Base-by-base conservation (phyloP, 768 basidiomycete genomes). In the Termitomyces sp. region DNA sequence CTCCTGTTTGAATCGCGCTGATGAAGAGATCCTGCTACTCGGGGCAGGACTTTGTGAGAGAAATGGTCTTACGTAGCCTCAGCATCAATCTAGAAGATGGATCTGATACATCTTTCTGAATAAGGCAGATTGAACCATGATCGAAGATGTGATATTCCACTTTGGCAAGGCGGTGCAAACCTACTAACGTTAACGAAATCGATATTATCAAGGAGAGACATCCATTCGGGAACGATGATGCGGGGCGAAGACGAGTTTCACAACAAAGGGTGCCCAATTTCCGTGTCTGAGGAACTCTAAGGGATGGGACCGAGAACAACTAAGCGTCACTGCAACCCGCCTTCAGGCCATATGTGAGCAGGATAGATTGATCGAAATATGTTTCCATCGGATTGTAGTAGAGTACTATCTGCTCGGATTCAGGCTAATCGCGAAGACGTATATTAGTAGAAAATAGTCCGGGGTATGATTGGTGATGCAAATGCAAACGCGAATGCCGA, bases 391-490 rank as follows among this genome's bases (percentile, higher is more conserved):
- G 9, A 58, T 11, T 36, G 20, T n/a, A 55, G 50, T 42, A 24
- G 41, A 31, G 22, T 9, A 22, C 24, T 20, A 20, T n/a, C 18
- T 6, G 6, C 33, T 36, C 33, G n/a, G 30, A 36, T 31, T 46
- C 20, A 37, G 52, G 16, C 46, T 20, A 27, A 48, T 20, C n/a
- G 27, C 20, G 22, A 6, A 48, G 34, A 55, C n/a, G 46, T 54
- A 63, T 58, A 60, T 59, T 57, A 58, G 50, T 59, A 31, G 49
- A 36, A 6, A 20, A 49, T 37, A 58, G 62, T 63, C 55, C 56
- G 51, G 58, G 62, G 62, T 63, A 63, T 63, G 33, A 27, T 27
- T 27, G n/a, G 31, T 39, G 27, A 56, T 11, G 45, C 37, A 33
- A 30, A 46, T 58, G 52, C 36, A 41, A n/a, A 52, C 22, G 34